Percentiles rank a stretch among this genome's conserved stretches.
These are phyloP conservation scores for Ceratocystis colombiana DNA, from an alignment of 2,329 filamentous ascomycete species.

Conservation along the genomic window DNA sequence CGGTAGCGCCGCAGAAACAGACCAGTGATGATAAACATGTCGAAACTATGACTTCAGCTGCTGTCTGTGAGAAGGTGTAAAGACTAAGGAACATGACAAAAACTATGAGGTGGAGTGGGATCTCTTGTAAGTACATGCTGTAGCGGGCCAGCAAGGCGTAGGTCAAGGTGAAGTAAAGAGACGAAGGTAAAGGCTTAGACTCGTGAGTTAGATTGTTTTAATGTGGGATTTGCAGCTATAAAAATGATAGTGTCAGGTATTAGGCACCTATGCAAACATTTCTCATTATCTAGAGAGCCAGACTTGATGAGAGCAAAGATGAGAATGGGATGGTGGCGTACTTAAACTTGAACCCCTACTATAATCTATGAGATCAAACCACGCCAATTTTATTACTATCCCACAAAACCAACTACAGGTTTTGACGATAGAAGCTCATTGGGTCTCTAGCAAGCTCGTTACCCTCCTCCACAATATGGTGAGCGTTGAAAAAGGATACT, in stretches of 20 bases:
- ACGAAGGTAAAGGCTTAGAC: background rate
- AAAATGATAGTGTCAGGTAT: background rate
- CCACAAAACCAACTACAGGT: too few relatives aligned
- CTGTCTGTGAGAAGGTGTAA: conserved; percentile 4
- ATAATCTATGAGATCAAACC: too few relatives aligned
- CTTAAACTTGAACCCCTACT: too few relatives aligned
- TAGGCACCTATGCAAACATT: background rate
- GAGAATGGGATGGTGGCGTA: too few relatives aligned
- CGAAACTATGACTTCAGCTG: background rate
- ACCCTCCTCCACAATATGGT: too few relatives aligned
- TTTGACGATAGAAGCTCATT: too few relatives aligned
- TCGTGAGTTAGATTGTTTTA: background rate
- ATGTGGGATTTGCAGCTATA: background rate
- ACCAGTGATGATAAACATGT: conserved; percentile 7
- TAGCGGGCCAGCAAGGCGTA: background rate
- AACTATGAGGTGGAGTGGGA: background rate
- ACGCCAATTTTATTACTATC: too few relatives aligned
- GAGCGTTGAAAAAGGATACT: too few relatives aligned
- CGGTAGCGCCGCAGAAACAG: background rate
- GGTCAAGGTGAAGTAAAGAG: background rate
- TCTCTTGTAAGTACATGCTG: background rate
- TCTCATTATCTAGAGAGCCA: background rate
- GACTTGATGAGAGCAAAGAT: background rate
- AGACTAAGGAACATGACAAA: background rate
- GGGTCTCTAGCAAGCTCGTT: too few relatives aligned